Evolutionary conservation across 1,284 basidiomycete species (phyloP).

Genomic region (Ceratorhiza oryzae-sativae): DNA sequence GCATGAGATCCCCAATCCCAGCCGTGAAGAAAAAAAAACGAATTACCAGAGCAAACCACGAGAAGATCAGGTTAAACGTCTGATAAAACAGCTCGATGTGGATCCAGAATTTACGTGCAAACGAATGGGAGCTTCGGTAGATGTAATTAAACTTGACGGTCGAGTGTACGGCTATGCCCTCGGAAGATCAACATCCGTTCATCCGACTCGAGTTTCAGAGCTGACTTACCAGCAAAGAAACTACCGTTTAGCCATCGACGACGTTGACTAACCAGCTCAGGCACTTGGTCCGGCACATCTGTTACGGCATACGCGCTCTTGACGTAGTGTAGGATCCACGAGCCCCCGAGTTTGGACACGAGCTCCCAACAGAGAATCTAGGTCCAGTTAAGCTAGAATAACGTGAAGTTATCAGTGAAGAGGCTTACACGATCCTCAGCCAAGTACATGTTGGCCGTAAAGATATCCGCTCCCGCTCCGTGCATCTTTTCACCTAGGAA

Average conservation of each 20-base stretch:
- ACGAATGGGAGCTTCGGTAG: constrained; percentile 85
- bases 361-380: constrained; percentile 93
- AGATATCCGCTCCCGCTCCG: constrained; percentile 85
- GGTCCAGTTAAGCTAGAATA: not conserved
- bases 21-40: not conserved
- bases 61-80: constrained; percentile 86
- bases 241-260: constrained; percentile 97
- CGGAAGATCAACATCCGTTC: no score
- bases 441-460: constrained; percentile 95
- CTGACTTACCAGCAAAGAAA: constrained; percentile 73
- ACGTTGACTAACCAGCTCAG: constrained; percentile 91
- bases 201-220: no score
- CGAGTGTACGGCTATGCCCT: constrained; percentile 72
- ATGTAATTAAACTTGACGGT: constrained; percentile 92
- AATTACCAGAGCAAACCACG: constrained; percentile 86
- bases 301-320: constrained; percentile 93
- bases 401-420: not conserved
- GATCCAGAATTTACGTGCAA: constrained; percentile 90
- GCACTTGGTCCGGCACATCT: constrained; percentile 87
- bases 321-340: constrained; percentile 93
- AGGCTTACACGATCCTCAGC: constrained; percentile 80
- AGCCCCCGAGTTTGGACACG: constrained; percentile 82
- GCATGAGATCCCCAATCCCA: not conserved
- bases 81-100: constrained; percentile 96
- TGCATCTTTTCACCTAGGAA: constrained; percentile 95